Percentiles rank a stretch among this genome's conserved stretches.
phyloP scores from a whole-genome alignment of 257 asterid species.

The Linaria vulgaris region DNA sequence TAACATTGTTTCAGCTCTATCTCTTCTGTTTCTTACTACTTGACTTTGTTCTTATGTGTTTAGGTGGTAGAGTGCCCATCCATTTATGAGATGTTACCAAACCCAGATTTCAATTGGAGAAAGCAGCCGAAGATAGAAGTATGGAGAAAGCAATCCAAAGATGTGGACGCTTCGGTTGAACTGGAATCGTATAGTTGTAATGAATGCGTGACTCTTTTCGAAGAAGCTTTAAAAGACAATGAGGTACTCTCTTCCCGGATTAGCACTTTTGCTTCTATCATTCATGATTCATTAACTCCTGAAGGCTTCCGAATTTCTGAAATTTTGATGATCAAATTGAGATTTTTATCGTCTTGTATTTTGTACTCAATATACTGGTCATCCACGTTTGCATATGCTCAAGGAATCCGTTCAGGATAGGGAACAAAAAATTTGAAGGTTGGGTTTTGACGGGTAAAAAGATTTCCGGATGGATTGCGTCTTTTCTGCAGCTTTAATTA shows the following conservation, averaged over 20 bases:
- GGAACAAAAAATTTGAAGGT: too few relatives aligned
- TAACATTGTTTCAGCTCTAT: background rate
- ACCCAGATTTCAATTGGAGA: conserved; percentile 67
- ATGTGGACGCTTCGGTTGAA: conserved; percentile 46
- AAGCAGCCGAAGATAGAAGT: conserved; percentile 71
- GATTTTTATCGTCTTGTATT: too few relatives aligned
- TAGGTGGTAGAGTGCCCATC: conserved; percentile 84
- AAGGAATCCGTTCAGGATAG: too few relatives aligned
- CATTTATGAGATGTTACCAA: conserved; percentile 76
- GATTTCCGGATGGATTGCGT: too few relatives aligned
- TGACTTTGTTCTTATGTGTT: conserved; percentile 8
- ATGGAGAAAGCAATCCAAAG: conserved; percentile 58
- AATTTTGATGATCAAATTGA: too few relatives aligned
- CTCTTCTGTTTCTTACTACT: conserved; percentile 7
- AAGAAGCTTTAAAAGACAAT: conserved; percentile 64
- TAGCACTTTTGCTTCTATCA: background rate
- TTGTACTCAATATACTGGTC: too few relatives aligned
- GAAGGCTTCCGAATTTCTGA: too few relatives aligned
- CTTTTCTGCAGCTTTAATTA: too few relatives aligned
- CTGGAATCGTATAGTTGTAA: conserved; percentile 51
- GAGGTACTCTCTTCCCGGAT: conserved; percentile 50
- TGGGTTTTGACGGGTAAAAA: too few relatives aligned
- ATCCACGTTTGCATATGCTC: too few relatives aligned
- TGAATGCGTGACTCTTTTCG: conserved; percentile 50
- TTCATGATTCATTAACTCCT: too few relatives aligned